A percentile compares a stretch with the other conserved stretches of the same genome.
These are phyloP conservation scores for Gnaphalium uliginosum DNA, from an alignment of 129 eudicot species.

Conservation along the genomic window DNA sequence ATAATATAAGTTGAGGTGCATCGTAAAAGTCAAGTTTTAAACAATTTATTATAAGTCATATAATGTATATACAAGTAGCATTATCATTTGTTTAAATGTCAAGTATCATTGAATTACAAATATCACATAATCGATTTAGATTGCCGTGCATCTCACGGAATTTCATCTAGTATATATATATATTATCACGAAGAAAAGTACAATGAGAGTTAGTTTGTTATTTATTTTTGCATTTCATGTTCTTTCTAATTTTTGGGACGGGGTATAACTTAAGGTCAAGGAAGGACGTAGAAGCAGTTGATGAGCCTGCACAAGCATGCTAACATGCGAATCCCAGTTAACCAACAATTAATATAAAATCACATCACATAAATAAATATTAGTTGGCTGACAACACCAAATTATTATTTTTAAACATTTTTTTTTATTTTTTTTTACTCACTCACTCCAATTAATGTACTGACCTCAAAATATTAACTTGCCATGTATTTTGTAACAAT, in stretches of 20 bases:
- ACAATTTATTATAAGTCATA: no score
- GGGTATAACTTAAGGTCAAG: constrained; percentile 13
- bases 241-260: neutral
- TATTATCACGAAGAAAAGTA: no score
- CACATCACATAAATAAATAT: constrained; percentile 6
- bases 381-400: constrained; percentile 39
- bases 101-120: no score
- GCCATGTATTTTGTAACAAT: neutral
- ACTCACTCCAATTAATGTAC: constrained; percentile 31
- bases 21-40: no score
- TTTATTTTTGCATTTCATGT: no score
- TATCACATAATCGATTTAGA: no score
- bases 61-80: no score
- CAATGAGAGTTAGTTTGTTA: no score
- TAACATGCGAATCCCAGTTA: constrained; percentile 34
- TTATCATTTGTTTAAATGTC: no score
- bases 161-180: no score
- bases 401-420: constrained; percentile 14
- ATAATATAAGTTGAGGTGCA: no score
- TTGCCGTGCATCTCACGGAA: no score
- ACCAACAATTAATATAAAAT: constrained; percentile 11
- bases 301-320: constrained; percentile 18
- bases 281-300: constrained; percentile 21
- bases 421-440: neutral
- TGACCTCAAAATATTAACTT: neutral